A percentile compares a stretch with the other conserved stretches of the same genome.
These are phyloP conservation scores for Pythium angustatum DNA, from an alignment of 352 stramenopile species.

Conservation along the genomic window DNA sequence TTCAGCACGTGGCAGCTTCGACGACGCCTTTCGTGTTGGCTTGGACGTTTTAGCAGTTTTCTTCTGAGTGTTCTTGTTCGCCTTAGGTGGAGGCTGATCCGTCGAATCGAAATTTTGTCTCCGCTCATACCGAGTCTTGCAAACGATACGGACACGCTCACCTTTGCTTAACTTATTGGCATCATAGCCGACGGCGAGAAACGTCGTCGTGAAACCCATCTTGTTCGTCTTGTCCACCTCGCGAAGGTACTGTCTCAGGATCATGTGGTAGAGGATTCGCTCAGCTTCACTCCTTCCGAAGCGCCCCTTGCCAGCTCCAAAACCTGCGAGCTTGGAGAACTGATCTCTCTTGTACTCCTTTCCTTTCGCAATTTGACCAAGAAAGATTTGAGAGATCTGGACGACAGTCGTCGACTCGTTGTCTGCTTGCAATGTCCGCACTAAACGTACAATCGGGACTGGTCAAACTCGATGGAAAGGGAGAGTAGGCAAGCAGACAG, in stretches of 20 bases:
- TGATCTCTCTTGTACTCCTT: slow-evolving; percentile 72
- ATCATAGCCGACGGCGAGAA: slow-evolving; percentile 62
- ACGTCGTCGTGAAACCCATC: slow-evolving; percentile 84
- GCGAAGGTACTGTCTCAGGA: slow-evolving; percentile 79
- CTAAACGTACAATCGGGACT: slow-evolving; percentile 25
- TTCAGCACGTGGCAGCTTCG: slow-evolving; percentile 28
- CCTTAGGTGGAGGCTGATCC: too few species aligned
- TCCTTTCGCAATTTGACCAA: slow-evolving; percentile 65
- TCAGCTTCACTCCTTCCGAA: slow-evolving; percentile 81
- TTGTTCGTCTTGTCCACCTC: slow-evolving; percentile 82
- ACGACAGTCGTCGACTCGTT: slow-evolving; percentile 69
- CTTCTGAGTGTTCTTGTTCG: slow-evolving; percentile 37
- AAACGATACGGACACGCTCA: slow-evolving; percentile 76
- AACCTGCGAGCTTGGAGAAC: slow-evolving; percentile 58
- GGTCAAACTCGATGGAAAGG: background rate
- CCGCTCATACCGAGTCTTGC: slow-evolving; percentile 66
- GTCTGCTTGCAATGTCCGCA: slow-evolving; percentile 47
- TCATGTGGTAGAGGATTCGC: slow-evolving; percentile 87
- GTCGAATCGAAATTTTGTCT: too few species aligned
- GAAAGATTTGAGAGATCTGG: slow-evolving; percentile 73
- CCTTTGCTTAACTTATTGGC: slow-evolving; percentile 54
- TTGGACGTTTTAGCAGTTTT: slow-evolving; percentile 38
- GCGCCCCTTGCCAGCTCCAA: slow-evolving; percentile 67
- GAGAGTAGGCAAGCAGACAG: too few species aligned
- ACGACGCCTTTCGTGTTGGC: slow-evolving; percentile 33